Conservation (phyloP, 2,329 filamentous ascomycete species). For the Penicillium sp. region DNA sequence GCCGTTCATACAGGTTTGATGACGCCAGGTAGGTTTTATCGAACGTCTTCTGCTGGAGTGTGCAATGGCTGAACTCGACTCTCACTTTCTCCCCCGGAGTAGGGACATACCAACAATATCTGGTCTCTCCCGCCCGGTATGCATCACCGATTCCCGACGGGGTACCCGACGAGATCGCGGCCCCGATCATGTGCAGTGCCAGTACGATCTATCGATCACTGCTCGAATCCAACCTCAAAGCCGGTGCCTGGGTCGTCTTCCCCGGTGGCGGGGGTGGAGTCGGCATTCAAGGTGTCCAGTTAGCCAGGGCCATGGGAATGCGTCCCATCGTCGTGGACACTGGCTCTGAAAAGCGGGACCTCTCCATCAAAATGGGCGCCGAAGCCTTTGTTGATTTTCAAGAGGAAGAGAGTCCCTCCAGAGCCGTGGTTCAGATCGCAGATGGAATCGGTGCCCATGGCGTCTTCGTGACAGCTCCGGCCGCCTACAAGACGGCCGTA, state of each 20-base stretch:
- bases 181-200: slow-evolving; percentile 55
- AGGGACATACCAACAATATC: slow-evolving; percentile 56
- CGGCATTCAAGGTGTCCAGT: slow-evolving; percentile 53
- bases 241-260: slow-evolving; percentile 48
- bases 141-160: slow-evolving; percentile 52
- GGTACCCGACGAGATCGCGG: slow-evolving; percentile 51
- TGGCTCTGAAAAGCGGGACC: slow-evolving; percentile 42
- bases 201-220: slow-evolving; percentile 55
- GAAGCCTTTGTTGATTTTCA: slow-evolving; percentile 54
- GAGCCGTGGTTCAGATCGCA: slow-evolving; percentile 42
- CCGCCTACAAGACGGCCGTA: slow-evolving; percentile 39
- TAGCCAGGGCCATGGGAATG: slow-evolving; percentile 52
- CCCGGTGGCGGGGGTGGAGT: slow-evolving; percentile 47
- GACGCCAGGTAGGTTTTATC: slow-evolving; percentile 30
- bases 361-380: slow-evolving; percentile 47
- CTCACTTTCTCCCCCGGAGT: neutral
- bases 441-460: slow-evolving; percentile 46
- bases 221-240: slow-evolving; percentile 44
- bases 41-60: neutral
- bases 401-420: slow-evolving; percentile 29
- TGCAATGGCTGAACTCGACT: too few species aligned
- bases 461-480: slow-evolving; percentile 38
- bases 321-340: slow-evolving; percentile 52
- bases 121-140: slow-evolving; percentile 51
- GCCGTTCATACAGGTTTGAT: slow-evolving; percentile 37